Evolutionary conservation across 257 asterid species (phyloP).

Genomic region (Avicennia marina): DNA sequence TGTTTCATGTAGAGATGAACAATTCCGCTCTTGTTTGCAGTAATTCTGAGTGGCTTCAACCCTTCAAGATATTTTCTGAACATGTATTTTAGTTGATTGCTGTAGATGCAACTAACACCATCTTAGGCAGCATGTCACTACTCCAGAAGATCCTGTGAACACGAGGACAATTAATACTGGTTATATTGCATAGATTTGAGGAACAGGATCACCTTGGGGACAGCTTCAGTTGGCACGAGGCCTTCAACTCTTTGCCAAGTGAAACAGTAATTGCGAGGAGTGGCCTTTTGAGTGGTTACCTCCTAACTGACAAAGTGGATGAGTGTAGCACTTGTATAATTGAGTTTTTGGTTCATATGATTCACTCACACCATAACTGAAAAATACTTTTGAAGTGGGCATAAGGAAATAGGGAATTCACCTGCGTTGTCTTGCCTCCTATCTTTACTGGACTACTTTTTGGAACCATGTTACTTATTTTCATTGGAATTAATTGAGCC

Average conservation of each 20-base stretch:
- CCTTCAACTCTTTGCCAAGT: constrained; percentile 5
- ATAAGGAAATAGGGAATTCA: too few species aligned
- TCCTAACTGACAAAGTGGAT: too few species aligned
- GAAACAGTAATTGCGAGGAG: constrained; percentile 14
- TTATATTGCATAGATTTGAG: constrained; percentile 2
- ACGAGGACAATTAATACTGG: background rate
- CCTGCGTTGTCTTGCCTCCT: too few species aligned
- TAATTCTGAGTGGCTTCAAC: constrained; percentile 80
- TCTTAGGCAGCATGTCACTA: constrained; percentile 18
- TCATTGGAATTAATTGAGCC: too few species aligned
- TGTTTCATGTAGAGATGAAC: background rate
- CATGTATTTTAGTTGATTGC: constrained; percentile 67
- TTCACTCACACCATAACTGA: too few species aligned
- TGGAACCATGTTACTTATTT: too few species aligned
- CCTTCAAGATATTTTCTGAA: constrained; percentile 93
- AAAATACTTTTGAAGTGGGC: too few species aligned
- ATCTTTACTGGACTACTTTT: too few species aligned
- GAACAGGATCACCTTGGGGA: constrained; percentile 20
- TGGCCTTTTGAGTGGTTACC: too few species aligned
- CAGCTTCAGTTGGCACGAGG: constrained; percentile 18
- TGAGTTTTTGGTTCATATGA: too few species aligned
- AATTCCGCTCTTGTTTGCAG: constrained; percentile 41
- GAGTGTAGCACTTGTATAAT: too few species aligned
- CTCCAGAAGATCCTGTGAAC: constrained; percentile 19
- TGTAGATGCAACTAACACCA: constrained; percentile 33